Conservation (phyloP, 768 basidiomycete species). For the Auricularia cornea region DNA sequence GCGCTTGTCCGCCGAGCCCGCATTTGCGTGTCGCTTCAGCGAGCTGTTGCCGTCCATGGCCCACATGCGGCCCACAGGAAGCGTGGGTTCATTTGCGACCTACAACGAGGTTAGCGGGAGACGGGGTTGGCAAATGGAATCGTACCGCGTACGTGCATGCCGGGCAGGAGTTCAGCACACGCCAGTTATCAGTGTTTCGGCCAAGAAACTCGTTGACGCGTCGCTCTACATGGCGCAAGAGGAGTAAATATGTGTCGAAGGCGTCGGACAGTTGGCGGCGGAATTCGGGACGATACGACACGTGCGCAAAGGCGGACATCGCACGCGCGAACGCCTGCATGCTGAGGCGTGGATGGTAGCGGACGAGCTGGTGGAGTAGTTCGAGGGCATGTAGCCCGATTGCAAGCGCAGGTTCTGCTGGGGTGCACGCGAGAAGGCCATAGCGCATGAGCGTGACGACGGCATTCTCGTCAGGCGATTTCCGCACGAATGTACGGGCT, state of each 20-base stretch:
- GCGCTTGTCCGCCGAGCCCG: not conserved
- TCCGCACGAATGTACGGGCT: not conserved
- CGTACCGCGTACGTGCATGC: conserved; percentile 6
- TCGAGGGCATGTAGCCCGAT: not conserved
- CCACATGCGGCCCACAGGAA: conserved; percentile 3
- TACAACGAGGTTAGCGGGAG: not conserved
- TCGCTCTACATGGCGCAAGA: conserved; percentile 11
- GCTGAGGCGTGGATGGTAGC: not conserved
- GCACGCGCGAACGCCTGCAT: not conserved
- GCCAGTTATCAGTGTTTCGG: conserved; percentile 10
- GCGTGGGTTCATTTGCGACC: not conserved
- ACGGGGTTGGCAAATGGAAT: not conserved
- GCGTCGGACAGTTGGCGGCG: conserved; percentile 17
- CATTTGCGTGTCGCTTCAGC: conserved; percentile 4
- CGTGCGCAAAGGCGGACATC: not conserved
- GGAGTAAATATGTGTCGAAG: conserved; percentile 20
- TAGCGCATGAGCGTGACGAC: not conserved
- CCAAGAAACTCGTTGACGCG: conserved; percentile 10
- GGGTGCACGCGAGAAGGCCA: not conserved
- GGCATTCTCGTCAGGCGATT: not conserved
- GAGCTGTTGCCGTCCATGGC: conserved; percentile 14
- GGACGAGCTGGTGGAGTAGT: not conserved
- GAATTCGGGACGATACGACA: conserved; percentile 8
- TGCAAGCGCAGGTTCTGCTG: not conserved
- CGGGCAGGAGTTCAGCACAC: conserved; percentile 10